Evolutionary conservation across 306 rosid species (phyloP), one percentile per base, ranked within the genome.

Genomic region (Castanea sativa): DNA sequence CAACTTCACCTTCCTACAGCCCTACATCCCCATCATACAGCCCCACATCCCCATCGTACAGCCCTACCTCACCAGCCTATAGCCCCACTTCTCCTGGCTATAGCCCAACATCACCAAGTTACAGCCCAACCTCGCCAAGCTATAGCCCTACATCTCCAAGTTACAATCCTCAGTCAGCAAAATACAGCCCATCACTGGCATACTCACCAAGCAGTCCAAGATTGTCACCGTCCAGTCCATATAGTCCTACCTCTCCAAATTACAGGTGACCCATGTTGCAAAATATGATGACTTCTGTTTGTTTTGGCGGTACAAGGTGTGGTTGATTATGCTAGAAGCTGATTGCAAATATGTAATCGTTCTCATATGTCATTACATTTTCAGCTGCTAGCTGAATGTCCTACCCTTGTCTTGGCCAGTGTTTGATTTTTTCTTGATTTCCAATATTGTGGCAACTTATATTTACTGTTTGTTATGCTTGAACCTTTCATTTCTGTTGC

Each of bases 161-260:
- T 82, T 92, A 87, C 84, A 94, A 92, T 80, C 98, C 97, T 55
- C 98, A 88, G 85, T 92, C 97, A 20, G 98, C 97, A 27, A 94
- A 88, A 82, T 94, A 94, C 85, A 95, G 99, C 80, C 99, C 98
- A 3, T 95, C 98, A 0, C 79, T 91, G 79, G 98, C 99, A 4
- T 95, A 95, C 77, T 95, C 98, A 71, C 99, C 99, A 19, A 91
- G 98, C 89, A 95, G 99, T 74, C 99, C 98, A 6, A 90, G 98
- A 70, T 33, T 95, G 81, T 89, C 99, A 25, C 97, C 99, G 20
- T 86, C 99, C 32, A 95, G 99, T 83, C 98, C 99, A 10, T 95
- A 95, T 65, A 92, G 99, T 84, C 99, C 98, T 21, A 90, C 99
- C 8, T 95, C 98, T 64, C 99, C 99, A 3, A 95, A 87, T 83